Evolutionary conservation across 1,139 yeast species (phyloP).

Genomic region (Saccharomyces hybrid): DNA sequence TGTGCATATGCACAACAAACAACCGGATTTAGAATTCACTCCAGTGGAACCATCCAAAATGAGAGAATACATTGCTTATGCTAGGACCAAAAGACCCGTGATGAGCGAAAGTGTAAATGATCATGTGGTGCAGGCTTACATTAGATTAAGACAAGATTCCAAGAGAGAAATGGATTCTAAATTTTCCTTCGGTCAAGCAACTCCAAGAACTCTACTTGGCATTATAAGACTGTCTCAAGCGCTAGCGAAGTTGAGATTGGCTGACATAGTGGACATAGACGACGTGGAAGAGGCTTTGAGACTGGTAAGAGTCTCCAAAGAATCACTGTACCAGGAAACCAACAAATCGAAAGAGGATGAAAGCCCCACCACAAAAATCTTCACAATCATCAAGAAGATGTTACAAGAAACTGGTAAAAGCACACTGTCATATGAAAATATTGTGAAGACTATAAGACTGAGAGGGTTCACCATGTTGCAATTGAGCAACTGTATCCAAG

Average conservation of each 20-base stretch:
- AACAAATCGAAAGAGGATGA: constrained; percentile 46
- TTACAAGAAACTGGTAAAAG: constrained; percentile 35
- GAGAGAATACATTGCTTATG: constrained; percentile 82
- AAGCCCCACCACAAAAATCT: constrained; percentile 52
- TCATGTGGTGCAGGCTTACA: constrained; percentile 79
- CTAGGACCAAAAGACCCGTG: constrained; percentile 78
- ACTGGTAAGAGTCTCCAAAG: constrained; percentile 76
- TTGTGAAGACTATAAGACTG: constrained; percentile 65
- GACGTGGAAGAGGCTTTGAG: constrained; percentile 97
- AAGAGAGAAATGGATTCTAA: constrained; percentile 68
- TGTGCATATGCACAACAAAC: constrained; percentile 89
- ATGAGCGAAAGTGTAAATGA: constrained; percentile 85
- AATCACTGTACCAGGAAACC: constrained; percentile 58
- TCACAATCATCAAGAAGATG: constrained; percentile 38
- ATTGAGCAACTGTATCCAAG: constrained; percentile 65
- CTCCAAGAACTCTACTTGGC: constrained; percentile 91
- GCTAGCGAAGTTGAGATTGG: constrained; percentile 80
- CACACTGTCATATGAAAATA: constrained; percentile 47
- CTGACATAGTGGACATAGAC: constrained; percentile 56
- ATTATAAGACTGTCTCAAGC: constrained; percentile 92
- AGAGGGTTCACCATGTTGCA: constrained; percentile 82
- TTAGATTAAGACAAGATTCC: constrained; percentile 87
- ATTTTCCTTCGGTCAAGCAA: constrained; percentile 79
- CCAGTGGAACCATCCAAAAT: constrained; percentile 76
- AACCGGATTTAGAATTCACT: constrained; percentile 68